A percentile compares a stretch with the other conserved stretches of the same genome.
phyloP scores from a whole-genome alignment of 1,139 yeast genomes.

The Yamadazyma jaroonii region DNA sequence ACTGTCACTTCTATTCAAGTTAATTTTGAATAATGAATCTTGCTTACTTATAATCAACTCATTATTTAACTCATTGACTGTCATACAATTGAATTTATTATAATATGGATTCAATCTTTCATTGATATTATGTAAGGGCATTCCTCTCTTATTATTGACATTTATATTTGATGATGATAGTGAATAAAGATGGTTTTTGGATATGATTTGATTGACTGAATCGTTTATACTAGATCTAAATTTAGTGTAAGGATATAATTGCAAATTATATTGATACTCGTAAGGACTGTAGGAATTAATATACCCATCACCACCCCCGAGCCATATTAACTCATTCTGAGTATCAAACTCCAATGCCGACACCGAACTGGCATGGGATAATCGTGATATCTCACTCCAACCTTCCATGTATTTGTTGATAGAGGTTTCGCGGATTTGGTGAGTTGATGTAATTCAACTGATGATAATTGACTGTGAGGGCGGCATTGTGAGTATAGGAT shows the following conservation, averaged over 20 bases:
- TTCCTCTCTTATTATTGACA: constrained; percentile 58
- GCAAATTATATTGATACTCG: constrained; percentile 26
- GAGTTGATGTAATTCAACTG: too few relatives aligned
- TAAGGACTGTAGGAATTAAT: constrained; percentile 30
- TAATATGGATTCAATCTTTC: constrained; percentile 28
- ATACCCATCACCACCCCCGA: constrained; percentile 61
- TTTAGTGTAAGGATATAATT: constrained; percentile 43
- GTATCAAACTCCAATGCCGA: constrained; percentile 62
- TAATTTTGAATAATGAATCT: constrained; percentile 52
- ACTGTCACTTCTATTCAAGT: constrained; percentile 52
- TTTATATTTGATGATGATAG: constrained; percentile 52
- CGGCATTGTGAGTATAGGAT: too few relatives aligned
- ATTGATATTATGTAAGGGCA: constrained; percentile 37
- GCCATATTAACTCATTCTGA: constrained; percentile 75
- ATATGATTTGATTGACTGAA: constrained; percentile 10
- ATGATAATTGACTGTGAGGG: too few relatives aligned
- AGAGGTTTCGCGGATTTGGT: background rate
- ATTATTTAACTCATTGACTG: constrained; percentile 31
- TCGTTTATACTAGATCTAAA: constrained; percentile 41
- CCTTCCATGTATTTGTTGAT: constrained; percentile 25
- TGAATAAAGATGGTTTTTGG: constrained; percentile 57
- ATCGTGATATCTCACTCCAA: constrained; percentile 34
- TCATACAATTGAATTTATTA: constrained; percentile 35
- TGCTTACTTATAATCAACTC: constrained; percentile 38
- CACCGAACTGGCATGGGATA: constrained; percentile 13